A percentile compares a stretch with the other conserved stretches of the same genome.
phyloP scores from a whole-genome alignment of 108 stramenopile species.

The Nitzschia sp. region DNA sequence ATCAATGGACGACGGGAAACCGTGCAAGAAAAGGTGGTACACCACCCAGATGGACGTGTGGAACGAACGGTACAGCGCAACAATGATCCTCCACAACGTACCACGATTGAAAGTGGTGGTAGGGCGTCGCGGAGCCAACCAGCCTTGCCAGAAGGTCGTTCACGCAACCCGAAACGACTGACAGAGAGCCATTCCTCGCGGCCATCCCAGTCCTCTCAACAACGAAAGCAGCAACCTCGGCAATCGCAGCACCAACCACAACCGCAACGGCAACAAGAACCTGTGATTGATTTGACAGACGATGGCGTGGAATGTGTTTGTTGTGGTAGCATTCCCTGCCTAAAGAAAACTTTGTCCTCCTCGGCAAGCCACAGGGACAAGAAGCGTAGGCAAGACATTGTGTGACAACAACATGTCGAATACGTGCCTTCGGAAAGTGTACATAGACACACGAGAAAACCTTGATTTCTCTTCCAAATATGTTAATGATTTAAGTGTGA shows the following conservation, averaged over 20 bases:
- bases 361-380: background rate
- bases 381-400: background rate
- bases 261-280: too few relatives aligned
- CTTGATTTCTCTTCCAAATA: too few relatives aligned
- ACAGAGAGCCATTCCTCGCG: too few relatives aligned
- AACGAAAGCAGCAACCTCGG: background rate
- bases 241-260: too few relatives aligned
- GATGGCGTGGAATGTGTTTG: background rate
- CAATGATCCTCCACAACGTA: background rate
- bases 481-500: too few relatives aligned
- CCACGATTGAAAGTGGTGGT: background rate
- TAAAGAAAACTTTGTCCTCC: background rate
- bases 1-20: constrained; percentile 78
- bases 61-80: constrained; percentile 56
- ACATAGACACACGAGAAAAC: too few relatives aligned
- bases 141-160: too few relatives aligned
- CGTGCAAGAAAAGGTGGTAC: constrained; percentile 66
- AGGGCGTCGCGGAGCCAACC: background rate
- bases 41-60: constrained; percentile 74
- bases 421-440: too few relatives aligned
- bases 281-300: too few relatives aligned
- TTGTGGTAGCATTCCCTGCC: background rate
- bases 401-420: background rate
- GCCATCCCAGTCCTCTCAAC: background rate
- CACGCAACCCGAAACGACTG: too few relatives aligned